phyloP scores from a whole-genome alignment of 73 alveolate genomes.

The Tetrahymena thermophila region DNA sequence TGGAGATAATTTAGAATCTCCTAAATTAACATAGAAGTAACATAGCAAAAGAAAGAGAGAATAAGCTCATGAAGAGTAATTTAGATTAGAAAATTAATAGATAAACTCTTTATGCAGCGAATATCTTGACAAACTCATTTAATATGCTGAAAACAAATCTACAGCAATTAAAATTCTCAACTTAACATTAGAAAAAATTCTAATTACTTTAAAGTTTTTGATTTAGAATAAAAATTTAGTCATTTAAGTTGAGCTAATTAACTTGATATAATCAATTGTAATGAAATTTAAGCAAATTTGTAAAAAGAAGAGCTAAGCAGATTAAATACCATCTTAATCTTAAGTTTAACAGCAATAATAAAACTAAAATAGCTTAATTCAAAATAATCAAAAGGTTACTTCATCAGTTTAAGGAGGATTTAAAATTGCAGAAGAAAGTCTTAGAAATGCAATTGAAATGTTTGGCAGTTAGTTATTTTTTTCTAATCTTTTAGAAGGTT shows the following conservation, averaged over 20 bases:
- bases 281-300: background rate
- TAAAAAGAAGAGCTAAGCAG: background rate
- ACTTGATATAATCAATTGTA: background rate
- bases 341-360: background rate
- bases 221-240: background rate
- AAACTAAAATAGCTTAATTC: background rate
- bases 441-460: background rate
- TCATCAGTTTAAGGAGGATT: background rate
- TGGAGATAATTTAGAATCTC: background rate
- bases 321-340: background rate
- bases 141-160: background rate
- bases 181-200: background rate
- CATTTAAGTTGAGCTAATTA: background rate
- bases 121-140: background rate
- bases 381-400: background rate
- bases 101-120: background rate
- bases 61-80: background rate
- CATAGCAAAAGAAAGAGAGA: background rate
- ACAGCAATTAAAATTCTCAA: background rate
- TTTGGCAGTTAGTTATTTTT: background rate
- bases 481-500: background rate
- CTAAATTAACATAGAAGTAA: background rate
- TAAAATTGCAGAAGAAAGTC: background rate
- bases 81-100: background rate
- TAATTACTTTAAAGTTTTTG: background rate